These are phyloP conservation scores for Pilaira anomala DNA, from an alignment of 192 early-diverging fungal species.

Conservation along the genomic window DNA sequence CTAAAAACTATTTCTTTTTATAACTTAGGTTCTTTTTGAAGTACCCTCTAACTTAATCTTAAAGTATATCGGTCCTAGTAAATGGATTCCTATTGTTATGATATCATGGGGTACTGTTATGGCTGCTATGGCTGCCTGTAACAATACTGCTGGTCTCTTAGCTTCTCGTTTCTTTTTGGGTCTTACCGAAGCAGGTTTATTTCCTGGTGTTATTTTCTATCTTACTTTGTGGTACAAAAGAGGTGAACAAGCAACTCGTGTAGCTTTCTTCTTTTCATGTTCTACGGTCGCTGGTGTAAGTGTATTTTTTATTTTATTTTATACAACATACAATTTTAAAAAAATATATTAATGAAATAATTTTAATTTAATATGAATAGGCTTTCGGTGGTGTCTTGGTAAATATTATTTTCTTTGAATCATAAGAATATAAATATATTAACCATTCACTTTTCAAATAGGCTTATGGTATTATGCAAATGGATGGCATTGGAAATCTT, in stretches of 20 bases:
- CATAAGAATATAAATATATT: background rate
- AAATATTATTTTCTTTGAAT: background rate
- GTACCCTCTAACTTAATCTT: slow-evolving; percentile 70
- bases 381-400: slow-evolving; percentile 59
- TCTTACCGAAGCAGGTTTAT: slow-evolving; percentile 54
- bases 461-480: slow-evolving; percentile 59
- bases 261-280: slow-evolving; percentile 52
- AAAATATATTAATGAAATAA: background rate
- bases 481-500: slow-evolving; percentile 51
- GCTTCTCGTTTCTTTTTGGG: slow-evolving; percentile 59
- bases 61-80: slow-evolving; percentile 53
- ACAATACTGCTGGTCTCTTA: slow-evolving; percentile 39
- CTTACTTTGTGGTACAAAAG: slow-evolving; percentile 50
- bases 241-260: slow-evolving; percentile 49
- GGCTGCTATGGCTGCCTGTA: slow-evolving; percentile 50
- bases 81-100: slow-evolving; percentile 59
- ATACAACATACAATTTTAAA: slow-evolving; percentile 11
- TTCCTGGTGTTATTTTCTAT: slow-evolving; percentile 57
- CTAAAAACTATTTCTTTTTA: background rate
- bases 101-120: slow-evolving; percentile 53
- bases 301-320: slow-evolving; percentile 44
- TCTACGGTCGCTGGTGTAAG: slow-evolving; percentile 52
- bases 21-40: slow-evolving; percentile 62
- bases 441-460: background rate
- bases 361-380: slow-evolving; percentile 6